Conservation (phyloP, 345 rosid genomes). For the Anacardium occidentale region DNA sequence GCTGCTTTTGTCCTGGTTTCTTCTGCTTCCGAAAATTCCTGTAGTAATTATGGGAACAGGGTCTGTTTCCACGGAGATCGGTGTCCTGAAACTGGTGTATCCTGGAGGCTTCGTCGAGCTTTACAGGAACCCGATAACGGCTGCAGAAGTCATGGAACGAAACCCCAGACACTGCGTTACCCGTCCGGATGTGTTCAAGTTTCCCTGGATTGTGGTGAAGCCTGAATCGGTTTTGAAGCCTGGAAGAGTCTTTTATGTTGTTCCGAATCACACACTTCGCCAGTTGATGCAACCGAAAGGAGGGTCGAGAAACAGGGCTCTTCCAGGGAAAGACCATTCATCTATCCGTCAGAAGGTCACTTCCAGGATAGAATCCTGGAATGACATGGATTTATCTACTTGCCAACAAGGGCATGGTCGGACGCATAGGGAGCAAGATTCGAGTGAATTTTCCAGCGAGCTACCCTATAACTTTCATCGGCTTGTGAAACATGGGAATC, state of each 20-base stretch:
- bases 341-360: background rate
- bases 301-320: background rate
- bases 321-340: background rate
- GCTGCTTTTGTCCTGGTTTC: background rate
- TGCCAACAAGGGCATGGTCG: background rate
- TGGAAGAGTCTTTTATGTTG: slow-evolving; percentile 39
- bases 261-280: slow-evolving; percentile 36
- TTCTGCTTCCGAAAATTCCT: slow-evolving; percentile 11
- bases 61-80: slow-evolving; percentile 2
- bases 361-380: background rate
- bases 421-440: background rate
- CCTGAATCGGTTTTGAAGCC: slow-evolving; percentile 39
- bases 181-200: slow-evolving; percentile 42
- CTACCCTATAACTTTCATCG: background rate
- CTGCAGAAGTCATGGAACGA: slow-evolving; percentile 41
- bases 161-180: slow-evolving; percentile 50
- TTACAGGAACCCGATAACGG: slow-evolving; percentile 29
- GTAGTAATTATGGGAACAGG: slow-evolving; percentile 4
- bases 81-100: slow-evolving; percentile 41
- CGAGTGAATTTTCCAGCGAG: slow-evolving; percentile 4
- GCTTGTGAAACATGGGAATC: background rate
- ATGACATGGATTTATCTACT: background rate
- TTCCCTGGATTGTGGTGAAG: slow-evolving; percentile 44
- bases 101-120: slow-evolving; percentile 36
- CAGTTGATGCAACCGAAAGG: slow-evolving; percentile 21